A percentile compares a stretch with the other conserved stretches of the same genome.
These are phyloP conservation scores for Cystoderma amianthinum DNA, from an alignment of 768 basidiomycete species.

Conservation along the genomic window DNA sequence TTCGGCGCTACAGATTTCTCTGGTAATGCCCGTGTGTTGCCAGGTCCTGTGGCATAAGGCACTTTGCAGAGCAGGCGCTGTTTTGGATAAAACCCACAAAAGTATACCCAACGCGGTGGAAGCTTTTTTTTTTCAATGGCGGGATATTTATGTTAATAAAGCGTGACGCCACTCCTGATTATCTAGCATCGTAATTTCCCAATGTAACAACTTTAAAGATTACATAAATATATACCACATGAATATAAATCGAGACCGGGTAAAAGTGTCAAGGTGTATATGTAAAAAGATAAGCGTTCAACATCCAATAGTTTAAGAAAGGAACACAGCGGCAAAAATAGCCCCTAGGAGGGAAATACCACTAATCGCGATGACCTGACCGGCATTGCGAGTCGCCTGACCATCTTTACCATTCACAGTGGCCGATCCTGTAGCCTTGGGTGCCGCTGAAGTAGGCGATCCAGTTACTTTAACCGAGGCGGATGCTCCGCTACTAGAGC, in stretches of 20 bases:
- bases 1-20: constrained; percentile 21
- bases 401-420: neutral
- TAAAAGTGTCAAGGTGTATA: too few species aligned
- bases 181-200: too few species aligned
- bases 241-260: too few species aligned
- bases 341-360: constrained; percentile 11
- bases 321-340: constrained; percentile 15
- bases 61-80: neutral
- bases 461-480: neutral
- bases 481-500: neutral
- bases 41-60: neutral
- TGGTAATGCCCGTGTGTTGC: constrained; percentile 11
- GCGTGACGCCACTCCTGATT: too few species aligned
- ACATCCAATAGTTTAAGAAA: constrained; percentile 15
- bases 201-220: too few species aligned
- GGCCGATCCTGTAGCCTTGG: neutral
- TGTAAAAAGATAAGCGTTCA: too few species aligned
- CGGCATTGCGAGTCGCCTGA: constrained; percentile 6
- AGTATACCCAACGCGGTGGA: too few species aligned
- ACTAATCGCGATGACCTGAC: constrained; percentile 9
- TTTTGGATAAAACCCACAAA: too few species aligned
- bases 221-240: too few species aligned
- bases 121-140: too few species aligned
- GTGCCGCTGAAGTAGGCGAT: neutral
- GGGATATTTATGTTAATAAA: too few species aligned